Evolutionary conservation across 2,329 filamentous ascomycete species (phyloP).

Genomic region (Pezicula neosporulosa): DNA sequence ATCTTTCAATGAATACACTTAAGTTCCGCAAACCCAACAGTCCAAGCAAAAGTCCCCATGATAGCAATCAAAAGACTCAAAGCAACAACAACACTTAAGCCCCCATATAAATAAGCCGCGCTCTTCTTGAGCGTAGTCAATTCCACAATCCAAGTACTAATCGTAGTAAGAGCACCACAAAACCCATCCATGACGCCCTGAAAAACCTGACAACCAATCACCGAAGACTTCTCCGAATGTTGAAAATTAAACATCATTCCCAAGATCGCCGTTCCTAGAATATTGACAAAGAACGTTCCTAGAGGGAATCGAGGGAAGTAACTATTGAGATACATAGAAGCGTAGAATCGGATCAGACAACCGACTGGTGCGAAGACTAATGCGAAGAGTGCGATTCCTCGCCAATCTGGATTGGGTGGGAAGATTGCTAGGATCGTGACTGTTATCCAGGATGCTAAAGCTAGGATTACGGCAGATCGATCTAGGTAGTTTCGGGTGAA

Average conservation of each 20-base stretch:
- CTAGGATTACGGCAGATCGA: conserved; percentile 57
- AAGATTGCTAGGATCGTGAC: conserved; percentile 66
- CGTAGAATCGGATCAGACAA: conserved; percentile 69
- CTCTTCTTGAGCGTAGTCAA: conserved; percentile 44
- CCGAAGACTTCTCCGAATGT: conserved; percentile 43
- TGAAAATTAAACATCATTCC: conserved; percentile 76
- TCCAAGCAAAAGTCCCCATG: conserved; percentile 71
- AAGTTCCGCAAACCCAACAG: not conserved
- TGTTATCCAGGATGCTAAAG: conserved; percentile 69
- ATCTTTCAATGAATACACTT: not conserved
- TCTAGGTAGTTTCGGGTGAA: conserved; percentile 59
- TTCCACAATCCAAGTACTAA: conserved; percentile 62
- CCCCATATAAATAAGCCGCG: conserved; percentile 65
- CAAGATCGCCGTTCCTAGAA: conserved; percentile 70
- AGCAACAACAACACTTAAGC: conserved; percentile 51
- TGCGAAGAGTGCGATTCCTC: conserved; percentile 68
- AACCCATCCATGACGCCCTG: conserved; percentile 63
- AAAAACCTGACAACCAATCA: conserved; percentile 60
- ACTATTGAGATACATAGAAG: conserved; percentile 64
- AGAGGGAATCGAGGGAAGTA: conserved; percentile 65
- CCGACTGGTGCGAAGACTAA: conserved; percentile 78
- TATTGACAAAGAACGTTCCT: conserved; percentile 78
- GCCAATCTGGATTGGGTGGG: conserved; percentile 67
- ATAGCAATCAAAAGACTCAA: conserved; percentile 59
- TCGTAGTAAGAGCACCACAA: conserved; percentile 59